Evolutionary conservation across 1,284 basidiomycete species (phyloP), one percentile per base, ranked within the genome.

Genomic region (Ustilago curta): DNA sequence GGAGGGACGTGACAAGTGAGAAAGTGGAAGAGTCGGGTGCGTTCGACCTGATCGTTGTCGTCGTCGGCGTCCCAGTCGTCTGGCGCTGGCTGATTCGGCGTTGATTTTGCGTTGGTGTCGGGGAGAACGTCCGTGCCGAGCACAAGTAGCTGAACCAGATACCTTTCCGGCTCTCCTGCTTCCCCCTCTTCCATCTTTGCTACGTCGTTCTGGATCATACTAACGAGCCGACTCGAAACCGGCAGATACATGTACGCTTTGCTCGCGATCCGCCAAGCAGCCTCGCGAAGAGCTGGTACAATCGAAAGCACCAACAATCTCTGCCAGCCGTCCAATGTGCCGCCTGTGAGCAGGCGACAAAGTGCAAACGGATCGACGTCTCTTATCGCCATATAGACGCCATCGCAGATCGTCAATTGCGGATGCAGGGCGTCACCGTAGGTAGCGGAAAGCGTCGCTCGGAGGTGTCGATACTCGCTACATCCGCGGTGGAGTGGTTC

Each of bases 161-260:
- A 71, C 27, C 16, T 12, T 3, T 59, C 51, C 16, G 23, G 44
- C 1, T 8, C 27, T 12, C 23, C 11, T 27, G 18, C 21, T 6
- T 40, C 31, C 35, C 12, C 21, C 9, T 19, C 39, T n/a, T 37
- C 16, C 18, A 27, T 27, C 27, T 27, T 27, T 3, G 14, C 11
- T 18, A 18, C 19, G 5, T 25, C 18, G 3, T 44, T 37, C 11
- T 42, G 2, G 1, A 62, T 59, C 31, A 55, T 8, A n/a, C 11
- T 27, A 23, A 11, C 49, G 4, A 71, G 2, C n/a, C 27, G 8
- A 0, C 1, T 1, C 8, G 64, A 48, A 29, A 76, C 23, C 8
- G 73, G 68, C 21, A 76, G 25, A 43, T 76, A 56, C 53, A 71
- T 51, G 47, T 71, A 76, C 25, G 68, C 58, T 55, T 42, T 64